Percentiles rank a stretch among this genome's conserved stretches.
Evolutionary conservation across 2,329 filamentous ascomycete genomes (phyloP).

Genomic region (Exophiala bonariae): DNA sequence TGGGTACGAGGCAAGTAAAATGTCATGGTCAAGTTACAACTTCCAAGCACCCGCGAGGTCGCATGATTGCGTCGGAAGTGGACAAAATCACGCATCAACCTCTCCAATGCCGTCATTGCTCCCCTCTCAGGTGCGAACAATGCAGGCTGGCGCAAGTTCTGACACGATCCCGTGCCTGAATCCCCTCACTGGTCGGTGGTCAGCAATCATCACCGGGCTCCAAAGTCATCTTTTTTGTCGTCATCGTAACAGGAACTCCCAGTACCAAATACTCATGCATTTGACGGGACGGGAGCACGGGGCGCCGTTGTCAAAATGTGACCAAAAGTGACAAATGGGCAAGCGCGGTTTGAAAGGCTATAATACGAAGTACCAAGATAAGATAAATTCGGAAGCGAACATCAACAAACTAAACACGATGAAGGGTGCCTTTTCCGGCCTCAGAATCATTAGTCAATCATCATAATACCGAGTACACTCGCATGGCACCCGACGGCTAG

Average conservation of each 20-base stretch:
- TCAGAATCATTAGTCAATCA: too few relatives aligned
- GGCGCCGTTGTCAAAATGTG: too few relatives aligned
- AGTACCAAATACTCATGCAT: not conserved
- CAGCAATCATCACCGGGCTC: slow-evolving; percentile 4
- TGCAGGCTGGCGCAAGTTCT: slow-evolving; percentile 15
- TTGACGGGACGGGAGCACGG: not conserved
- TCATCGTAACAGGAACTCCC: slow-evolving; percentile 13
- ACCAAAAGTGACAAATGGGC: too few relatives aligned
- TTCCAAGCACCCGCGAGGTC: slow-evolving; percentile 7
- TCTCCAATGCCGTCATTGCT: slow-evolving; percentile 19
- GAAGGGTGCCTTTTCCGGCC: too few relatives aligned
- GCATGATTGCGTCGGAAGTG: slow-evolving; percentile 10
- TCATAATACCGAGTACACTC: too few relatives aligned
- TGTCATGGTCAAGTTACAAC: not conserved
- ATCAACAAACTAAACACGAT: too few relatives aligned
- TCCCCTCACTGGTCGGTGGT: slow-evolving; percentile 6
- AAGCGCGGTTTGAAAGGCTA: too few relatives aligned
- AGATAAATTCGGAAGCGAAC: too few relatives aligned
- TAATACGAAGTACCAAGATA: too few relatives aligned
- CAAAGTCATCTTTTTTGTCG: slow-evolving; percentile 11
- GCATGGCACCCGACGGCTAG: too few relatives aligned
- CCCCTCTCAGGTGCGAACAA: not conserved
- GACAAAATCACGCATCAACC: slow-evolving; percentile 20
- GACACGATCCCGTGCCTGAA: slow-evolving; percentile 13
- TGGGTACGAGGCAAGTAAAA: too few relatives aligned